Conservation (phyloP, 2,329 filamentous ascomycete species). For the Fusarium dlaminii region DNA sequence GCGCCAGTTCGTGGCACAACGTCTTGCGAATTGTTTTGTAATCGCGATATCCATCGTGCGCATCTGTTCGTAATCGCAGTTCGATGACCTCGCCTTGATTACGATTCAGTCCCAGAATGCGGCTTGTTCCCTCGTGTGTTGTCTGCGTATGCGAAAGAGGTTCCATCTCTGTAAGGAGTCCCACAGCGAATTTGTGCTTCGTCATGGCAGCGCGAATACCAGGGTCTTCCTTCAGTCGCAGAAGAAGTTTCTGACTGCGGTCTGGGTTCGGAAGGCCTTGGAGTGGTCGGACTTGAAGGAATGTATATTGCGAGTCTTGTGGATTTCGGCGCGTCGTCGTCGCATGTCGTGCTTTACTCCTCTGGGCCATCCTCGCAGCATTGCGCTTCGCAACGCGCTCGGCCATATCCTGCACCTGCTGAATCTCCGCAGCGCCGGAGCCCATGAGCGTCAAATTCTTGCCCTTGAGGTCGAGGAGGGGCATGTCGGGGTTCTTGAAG, state of each 20-base stretch:
- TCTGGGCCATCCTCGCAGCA: slow-evolving; percentile 49
- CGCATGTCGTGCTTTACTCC: slow-evolving; percentile 39
- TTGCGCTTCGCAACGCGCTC: slow-evolving; percentile 60
- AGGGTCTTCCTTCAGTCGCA: slow-evolving; percentile 80
- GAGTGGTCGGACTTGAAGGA: slow-evolving; percentile 79
- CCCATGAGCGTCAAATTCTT: slow-evolving; percentile 75
- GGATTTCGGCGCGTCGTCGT: slow-evolving; percentile 25
- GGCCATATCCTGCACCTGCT: slow-evolving; percentile 61
- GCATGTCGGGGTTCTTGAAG: slow-evolving; percentile 66
- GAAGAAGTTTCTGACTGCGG: slow-evolving; percentile 75
- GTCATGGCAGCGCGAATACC: slow-evolving; percentile 88
- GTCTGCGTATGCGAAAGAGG: slow-evolving; percentile 78
- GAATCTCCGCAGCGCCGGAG: slow-evolving; percentile 67
- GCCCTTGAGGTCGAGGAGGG: slow-evolving; percentile 58
- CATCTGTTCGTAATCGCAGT: slow-evolving; percentile 88
- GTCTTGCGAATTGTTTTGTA: slow-evolving; percentile 93
- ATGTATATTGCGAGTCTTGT: slow-evolving; percentile 79
- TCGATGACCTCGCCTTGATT: slow-evolving; percentile 92
- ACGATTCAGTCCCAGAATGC: slow-evolving; percentile 86
- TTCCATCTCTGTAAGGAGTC: slow-evolving; percentile 94
- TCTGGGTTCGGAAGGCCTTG: slow-evolving; percentile 80
- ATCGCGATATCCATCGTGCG: slow-evolving; percentile 91
- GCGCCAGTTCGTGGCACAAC: slow-evolving; percentile 92
- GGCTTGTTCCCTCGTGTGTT: slow-evolving; percentile 76
- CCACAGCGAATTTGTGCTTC: slow-evolving; percentile 84